Base-by-base conservation (phyloP, 1,284 basidiomycete genomes). In the Apiotrichum laibachii region DNA sequence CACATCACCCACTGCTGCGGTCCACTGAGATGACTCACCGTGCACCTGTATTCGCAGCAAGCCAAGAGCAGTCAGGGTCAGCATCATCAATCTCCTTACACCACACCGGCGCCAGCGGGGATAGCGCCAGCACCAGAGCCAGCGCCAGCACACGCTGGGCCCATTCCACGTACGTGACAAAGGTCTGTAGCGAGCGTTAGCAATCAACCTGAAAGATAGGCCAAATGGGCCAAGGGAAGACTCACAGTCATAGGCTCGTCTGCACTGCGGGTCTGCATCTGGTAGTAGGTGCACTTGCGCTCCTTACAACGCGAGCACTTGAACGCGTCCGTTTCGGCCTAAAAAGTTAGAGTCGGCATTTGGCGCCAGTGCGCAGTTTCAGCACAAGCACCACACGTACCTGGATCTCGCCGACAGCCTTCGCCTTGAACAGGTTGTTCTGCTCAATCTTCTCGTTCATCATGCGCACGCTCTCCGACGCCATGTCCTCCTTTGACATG, bases 241-340 rank as follows among this genome's bases (percentile, higher is more conserved):
- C 86, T 77, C 76, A 89, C 88, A 11, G 92, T 95, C 93, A 97
- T 96, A 43, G 92, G 93, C 79, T 95, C 93, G 80, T 97, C 93
- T 40, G 93, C 93, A 72, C 88, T 90, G 64, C 93, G 84, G 7
- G 93, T 97, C 76, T 97, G 92, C 71, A 90, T 91, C 80, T 95
- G 93, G 68, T 92, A 89, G 73, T 96, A 96, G 50, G 89, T 86
- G 69, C 90, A 92, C 80, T 92, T 91, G 67, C 90, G 81, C 82
- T 91, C 87, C 66, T 90, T 91, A 85, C 95, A 99, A 68, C 90
- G 85, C 19, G 86, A 83, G 72, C 96, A 99, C 76, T 98, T 92
- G 88, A 99, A 99, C 1, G 92, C 92, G 67, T 95, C 92, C 0
- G 96, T 99, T 77, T 99, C 95, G 16, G 95, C 94, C 77, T 82